These are phyloP conservation scores for Bocquillonia castaneifolia DNA, from an alignment of 441 rosid genomes.

Conservation along the genomic window DNA sequence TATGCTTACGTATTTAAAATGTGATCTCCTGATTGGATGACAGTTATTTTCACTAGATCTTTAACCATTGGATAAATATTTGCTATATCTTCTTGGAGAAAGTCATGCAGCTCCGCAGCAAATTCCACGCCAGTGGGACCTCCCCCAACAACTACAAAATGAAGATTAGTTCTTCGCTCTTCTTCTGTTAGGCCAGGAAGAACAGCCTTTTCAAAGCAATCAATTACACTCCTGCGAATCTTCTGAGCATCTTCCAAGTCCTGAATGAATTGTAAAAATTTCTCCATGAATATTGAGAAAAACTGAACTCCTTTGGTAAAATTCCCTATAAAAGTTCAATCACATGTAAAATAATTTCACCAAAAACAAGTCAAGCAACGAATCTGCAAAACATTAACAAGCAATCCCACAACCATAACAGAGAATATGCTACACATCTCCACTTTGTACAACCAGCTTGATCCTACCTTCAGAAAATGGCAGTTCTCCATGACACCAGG, in stretches of 20 bases:
- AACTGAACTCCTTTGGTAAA: conserved; percentile 3
- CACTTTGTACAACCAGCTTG: not conserved
- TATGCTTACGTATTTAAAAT: conserved; percentile 70
- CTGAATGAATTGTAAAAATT: conserved; percentile 30
- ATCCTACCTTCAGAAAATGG: conserved; percentile 73
- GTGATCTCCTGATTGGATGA: conserved; percentile 94
- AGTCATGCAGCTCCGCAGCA: conserved; percentile 95
- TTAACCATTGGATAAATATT: conserved; percentile 68
- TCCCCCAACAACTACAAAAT: conserved; percentile 90
- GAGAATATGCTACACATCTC: not conserved
- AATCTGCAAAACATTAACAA: conserved; percentile 7
- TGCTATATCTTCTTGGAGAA: conserved; percentile 59
- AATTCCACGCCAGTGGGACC: conserved; percentile 98
- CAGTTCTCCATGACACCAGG: conserved; percentile 89
- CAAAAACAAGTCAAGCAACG: not conserved
- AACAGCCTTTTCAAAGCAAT: conserved; percentile 76
- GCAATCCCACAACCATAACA: not conserved
- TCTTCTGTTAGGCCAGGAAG: conserved; percentile 82
- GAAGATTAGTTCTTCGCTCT: conserved; percentile 64
- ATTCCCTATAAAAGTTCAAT: not conserved
- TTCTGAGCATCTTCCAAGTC: conserved; percentile 92
- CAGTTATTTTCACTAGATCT: conserved; percentile 60
- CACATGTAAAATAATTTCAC: not conserved
- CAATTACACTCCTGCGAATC: conserved; percentile 68
- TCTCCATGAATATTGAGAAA: not conserved